Evolutionary conservation across 805 yeast genomes (phyloP), one percentile per base, ranked within the genome.

Genomic region (Metschnikowia kofuensis): DNA sequence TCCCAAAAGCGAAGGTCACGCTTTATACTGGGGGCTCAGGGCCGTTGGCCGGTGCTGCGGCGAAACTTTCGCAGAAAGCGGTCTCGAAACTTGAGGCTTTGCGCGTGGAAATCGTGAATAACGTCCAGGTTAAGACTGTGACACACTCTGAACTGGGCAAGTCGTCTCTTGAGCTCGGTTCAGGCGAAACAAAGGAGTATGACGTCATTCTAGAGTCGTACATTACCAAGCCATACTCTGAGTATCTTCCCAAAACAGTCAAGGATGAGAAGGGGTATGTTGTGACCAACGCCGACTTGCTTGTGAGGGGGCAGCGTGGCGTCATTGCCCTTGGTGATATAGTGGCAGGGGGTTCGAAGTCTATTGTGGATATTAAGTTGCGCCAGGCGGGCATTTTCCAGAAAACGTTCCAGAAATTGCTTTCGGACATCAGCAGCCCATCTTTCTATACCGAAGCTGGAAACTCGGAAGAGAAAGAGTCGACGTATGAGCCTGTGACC

Each of bases 271-370:
- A 44, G 6, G 74, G 75, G 2, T 70, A 49, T 50, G 58, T 70
- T 34, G 31, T 52, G 9, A 64, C 70, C 4, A 66, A 68, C 50
- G 56, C 58, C 7, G 42, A 57, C 43, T 58, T 70, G 14, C 38
- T 59, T 7, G 64, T 68, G 10, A 51, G 60, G 37, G 61, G 59
- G 2, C 50, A 60, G 40, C 48, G 52, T 10, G 56, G 69, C 21
- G 70, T 71, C 5, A 26, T 68, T 16, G 74, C 66, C 2, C 39
- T 69, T 10, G 76, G 76, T 26, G 76, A 72, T 53, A 60, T 71
- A 37, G 51, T 62, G 6, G 44, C 64, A 1, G 57, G 59, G 7
- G 55, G 65, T 2, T 45, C 47, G 13, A 54, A 54, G 15, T 55
- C 67, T 11, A 6, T 67, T 9, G 60, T 63, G 9, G 72, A 70